These are phyloP conservation scores for Stevia rebaudiana DNA, from an alignment of 140 eudicot species.

Conservation along the genomic window DNA sequence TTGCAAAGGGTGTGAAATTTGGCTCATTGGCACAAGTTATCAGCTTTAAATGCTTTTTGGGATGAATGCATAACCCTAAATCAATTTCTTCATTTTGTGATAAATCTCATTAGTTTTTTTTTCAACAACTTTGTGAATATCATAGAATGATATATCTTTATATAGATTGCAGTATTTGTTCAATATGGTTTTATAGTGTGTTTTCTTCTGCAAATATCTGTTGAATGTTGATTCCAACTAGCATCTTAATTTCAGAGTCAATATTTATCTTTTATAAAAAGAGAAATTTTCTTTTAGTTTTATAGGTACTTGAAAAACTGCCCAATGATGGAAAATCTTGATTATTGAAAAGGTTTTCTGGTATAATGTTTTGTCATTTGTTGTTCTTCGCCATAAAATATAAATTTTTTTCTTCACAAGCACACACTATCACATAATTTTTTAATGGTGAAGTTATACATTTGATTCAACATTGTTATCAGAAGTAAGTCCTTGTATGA, in stretches of 20 bases:
- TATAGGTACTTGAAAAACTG: neutral
- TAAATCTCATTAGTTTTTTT: neutral
- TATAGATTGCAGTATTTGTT: no score
- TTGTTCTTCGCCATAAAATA: conserved; percentile 8
- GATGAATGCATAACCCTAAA: conserved; percentile 56
- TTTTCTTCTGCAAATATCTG: no score
- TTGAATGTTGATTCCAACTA: no score
- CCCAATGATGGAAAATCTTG: conserved; percentile 29
- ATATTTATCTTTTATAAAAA: no score
- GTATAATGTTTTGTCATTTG: neutral
- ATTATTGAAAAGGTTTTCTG: conserved; percentile 18
- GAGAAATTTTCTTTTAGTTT: neutral
- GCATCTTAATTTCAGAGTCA: no score
- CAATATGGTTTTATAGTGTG: neutral
- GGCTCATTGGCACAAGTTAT: conserved; percentile 31
- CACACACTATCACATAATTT: neutral
- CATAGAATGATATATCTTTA: conserved; percentile 6
- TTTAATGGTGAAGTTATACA: neutral
- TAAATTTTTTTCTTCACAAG: conserved; percentile 2
- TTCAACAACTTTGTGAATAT: neutral
- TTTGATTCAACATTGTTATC: neutral
- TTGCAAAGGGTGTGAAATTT: conserved; percentile 35
- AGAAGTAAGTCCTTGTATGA: conserved; percentile 12
- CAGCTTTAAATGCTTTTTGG: conserved; percentile 30
- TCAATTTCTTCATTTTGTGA: conserved; percentile 14